phyloP scores from a whole-genome alignment of 768 basidiomycete species.

The Lactarius psammicola region DNA sequence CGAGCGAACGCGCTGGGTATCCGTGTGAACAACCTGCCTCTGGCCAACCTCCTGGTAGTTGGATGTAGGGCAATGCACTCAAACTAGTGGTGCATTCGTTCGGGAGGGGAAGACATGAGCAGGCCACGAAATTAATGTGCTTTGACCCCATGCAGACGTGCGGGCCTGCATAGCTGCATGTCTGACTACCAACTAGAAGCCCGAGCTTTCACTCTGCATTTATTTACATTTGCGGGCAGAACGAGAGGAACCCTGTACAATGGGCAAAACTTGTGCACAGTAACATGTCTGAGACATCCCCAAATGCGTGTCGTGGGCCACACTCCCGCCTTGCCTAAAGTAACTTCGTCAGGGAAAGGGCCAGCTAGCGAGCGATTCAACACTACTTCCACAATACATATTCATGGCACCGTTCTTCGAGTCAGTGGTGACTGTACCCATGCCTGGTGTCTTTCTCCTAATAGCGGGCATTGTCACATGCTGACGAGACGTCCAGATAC shows the following conservation, averaged over 20 bases:
- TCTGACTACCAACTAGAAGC: neutral
- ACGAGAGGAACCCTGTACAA: neutral
- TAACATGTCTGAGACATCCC: neutral
- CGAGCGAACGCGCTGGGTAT: neutral
- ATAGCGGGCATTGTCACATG: neutral
- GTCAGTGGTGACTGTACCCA: neutral
- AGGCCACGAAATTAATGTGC: neutral
- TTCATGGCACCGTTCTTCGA: neutral
- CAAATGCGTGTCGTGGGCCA: neutral
- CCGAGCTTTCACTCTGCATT: too few relatives aligned
- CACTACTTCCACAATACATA: too few relatives aligned
- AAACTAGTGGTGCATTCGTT: neutral
- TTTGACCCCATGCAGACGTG: neutral
- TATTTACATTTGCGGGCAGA: too few relatives aligned
- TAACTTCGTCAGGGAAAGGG: too few relatives aligned
- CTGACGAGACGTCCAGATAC: neutral
- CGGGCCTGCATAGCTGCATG: neutral
- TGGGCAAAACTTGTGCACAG: neutral
- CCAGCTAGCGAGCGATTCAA: too few relatives aligned
- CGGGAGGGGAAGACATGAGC: neutral
- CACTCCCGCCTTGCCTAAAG: neutral
- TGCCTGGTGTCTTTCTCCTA: too few relatives aligned
- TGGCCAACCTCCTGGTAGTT: neutral
- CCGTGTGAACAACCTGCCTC: neutral
- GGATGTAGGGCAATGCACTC: neutral